Conservation (phyloP, 805 yeast genomes). For the Tetrapisispora nanseiensis region DNA sequence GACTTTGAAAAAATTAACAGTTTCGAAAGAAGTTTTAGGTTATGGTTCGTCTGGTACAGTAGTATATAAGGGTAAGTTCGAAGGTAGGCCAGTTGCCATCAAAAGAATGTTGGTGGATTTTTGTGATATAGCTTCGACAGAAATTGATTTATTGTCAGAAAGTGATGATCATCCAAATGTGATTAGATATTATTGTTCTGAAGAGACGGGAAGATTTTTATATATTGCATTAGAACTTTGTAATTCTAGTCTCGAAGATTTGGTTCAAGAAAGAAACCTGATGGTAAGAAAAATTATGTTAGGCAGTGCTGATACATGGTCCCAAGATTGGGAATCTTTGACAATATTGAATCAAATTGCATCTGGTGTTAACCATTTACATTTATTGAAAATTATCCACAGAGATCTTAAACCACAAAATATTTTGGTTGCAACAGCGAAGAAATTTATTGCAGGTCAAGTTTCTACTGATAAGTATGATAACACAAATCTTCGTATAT, state of each 20-base stretch:
- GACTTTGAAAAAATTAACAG: slow-evolving; percentile 41
- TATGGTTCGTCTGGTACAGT: slow-evolving; percentile 97
- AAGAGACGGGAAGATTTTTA: slow-evolving; percentile 74
- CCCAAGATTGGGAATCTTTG: slow-evolving; percentile 1
- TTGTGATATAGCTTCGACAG: slow-evolving; percentile 89
- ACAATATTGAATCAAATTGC: slow-evolving; percentile 66
- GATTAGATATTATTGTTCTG: slow-evolving; percentile 86
- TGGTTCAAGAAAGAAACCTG: slow-evolving; percentile 46
- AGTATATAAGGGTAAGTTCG: slow-evolving; percentile 83
- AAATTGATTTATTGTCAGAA: slow-evolving; percentile 76
- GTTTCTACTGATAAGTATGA: slow-evolving; percentile 21
- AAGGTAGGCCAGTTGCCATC: slow-evolving; percentile 89
- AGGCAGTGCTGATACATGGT: slow-evolving; percentile 21
- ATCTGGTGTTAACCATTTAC: slow-evolving; percentile 77
- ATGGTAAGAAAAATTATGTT: slow-evolving; percentile 7
- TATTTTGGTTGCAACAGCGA: slow-evolving; percentile 70
- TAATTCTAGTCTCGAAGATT: slow-evolving; percentile 78
- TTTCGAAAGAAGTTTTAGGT: slow-evolving; percentile 74
- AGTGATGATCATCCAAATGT: slow-evolving; percentile 97
- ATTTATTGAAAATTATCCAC: slow-evolving; percentile 84
- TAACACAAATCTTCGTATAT: slow-evolving; percentile 43
- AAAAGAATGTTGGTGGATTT: slow-evolving; percentile 89
- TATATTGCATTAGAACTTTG: slow-evolving; percentile 92
- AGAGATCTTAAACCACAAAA: slow-evolving; percentile 93
- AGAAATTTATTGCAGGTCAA: slow-evolving; percentile 25